These are phyloP conservation scores for Blastobotrys chiropterorum DNA, from an alignment of 805 yeast species.

Conservation along the genomic window DNA sequence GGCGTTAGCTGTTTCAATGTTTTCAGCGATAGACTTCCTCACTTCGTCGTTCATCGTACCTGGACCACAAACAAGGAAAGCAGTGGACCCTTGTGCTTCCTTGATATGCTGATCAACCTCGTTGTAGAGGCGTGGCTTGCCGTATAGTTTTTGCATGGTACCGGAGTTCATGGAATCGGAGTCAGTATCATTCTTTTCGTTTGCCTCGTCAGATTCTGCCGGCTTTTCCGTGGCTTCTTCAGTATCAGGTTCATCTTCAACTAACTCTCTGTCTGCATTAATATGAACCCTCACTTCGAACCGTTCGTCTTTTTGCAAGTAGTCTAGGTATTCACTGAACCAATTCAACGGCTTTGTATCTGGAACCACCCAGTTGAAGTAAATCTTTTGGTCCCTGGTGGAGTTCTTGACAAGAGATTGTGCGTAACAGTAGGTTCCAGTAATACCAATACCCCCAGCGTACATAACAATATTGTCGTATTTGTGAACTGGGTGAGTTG, in stretches of 20 bases:
- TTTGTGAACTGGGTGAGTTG: slow-evolving; percentile 34
- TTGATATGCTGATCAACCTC: background rate
- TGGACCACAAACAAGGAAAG: slow-evolving; percentile 54
- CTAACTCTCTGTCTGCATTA: too few species aligned
- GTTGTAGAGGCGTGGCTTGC: background rate
- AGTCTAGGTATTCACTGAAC: slow-evolving; percentile 29
- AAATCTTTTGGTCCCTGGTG: slow-evolving; percentile 19
- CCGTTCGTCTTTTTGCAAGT: background rate
- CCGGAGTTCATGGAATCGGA: background rate
- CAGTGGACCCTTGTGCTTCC: background rate
- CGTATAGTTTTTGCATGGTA: slow-evolving; percentile 1
- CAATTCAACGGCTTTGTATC: slow-evolving; percentile 45
- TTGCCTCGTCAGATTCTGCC: too few species aligned
- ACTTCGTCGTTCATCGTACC: slow-evolving; percentile 48
- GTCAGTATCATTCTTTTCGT: too few species aligned
- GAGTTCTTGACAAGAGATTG: slow-evolving; percentile 10
- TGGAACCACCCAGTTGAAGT: slow-evolving; percentile 58
- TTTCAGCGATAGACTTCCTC: slow-evolving; percentile 40
- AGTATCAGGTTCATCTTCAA: too few species aligned
- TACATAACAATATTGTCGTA: slow-evolving; percentile 37
- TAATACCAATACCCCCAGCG: slow-evolving; percentile 60
- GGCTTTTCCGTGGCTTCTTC: too few species aligned
- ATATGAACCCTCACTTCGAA: slow-evolving; percentile 4
- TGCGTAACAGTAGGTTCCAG: slow-evolving; percentile 46
- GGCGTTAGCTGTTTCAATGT: slow-evolving; percentile 35